Conservation (phyloP, 768 basidiomycete genomes). For the Lactarius hatsudake region DNA sequence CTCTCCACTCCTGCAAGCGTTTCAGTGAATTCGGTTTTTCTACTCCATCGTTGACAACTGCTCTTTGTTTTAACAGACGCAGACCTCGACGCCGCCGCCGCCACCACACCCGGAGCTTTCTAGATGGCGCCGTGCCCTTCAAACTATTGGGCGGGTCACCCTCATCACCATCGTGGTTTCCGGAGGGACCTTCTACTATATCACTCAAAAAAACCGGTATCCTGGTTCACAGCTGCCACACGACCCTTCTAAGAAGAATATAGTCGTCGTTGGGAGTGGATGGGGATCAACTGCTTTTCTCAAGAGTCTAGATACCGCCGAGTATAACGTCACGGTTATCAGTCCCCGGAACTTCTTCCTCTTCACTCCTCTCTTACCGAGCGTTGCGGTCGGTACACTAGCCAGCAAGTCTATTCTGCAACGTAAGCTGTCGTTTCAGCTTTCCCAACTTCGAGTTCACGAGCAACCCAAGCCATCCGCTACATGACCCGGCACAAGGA, state of each 20-base stretch:
- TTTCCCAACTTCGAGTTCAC: conserved; percentile 23
- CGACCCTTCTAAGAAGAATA: conserved; percentile 86
- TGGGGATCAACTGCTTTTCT: conserved; percentile 95
- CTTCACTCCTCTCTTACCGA: conserved; percentile 95
- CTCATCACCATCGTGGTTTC: conserved; percentile 61
- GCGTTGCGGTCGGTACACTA: conserved; percentile 93
- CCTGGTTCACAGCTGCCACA: conserved; percentile 86
- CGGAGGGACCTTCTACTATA: conserved; percentile 64
- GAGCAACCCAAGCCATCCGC: conserved; percentile 58
- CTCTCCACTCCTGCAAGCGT: conserved; percentile 12
- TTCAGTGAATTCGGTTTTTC: background rate
- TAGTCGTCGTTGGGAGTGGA: conserved; percentile 93
- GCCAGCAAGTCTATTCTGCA: conserved; percentile 82
- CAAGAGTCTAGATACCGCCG: conserved; percentile 83
- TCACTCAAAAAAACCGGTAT: conserved; percentile 73
- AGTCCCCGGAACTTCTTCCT: conserved; percentile 98
- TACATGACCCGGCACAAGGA: conserved; percentile 92
- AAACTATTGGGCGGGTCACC: conserved; percentile 69
- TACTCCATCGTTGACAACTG: background rate
- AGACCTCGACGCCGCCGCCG: conserved; percentile 20
- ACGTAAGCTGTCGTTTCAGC: conserved; percentile 38
- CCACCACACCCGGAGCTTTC: conserved; percentile 30
- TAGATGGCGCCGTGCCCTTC: conserved; percentile 45
- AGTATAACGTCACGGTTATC: conserved; percentile 97
- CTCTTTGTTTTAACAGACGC: background rate